phyloP scores from a whole-genome alignment of 139 green algal genomes.

The Volvox reticuliferus region DNA sequence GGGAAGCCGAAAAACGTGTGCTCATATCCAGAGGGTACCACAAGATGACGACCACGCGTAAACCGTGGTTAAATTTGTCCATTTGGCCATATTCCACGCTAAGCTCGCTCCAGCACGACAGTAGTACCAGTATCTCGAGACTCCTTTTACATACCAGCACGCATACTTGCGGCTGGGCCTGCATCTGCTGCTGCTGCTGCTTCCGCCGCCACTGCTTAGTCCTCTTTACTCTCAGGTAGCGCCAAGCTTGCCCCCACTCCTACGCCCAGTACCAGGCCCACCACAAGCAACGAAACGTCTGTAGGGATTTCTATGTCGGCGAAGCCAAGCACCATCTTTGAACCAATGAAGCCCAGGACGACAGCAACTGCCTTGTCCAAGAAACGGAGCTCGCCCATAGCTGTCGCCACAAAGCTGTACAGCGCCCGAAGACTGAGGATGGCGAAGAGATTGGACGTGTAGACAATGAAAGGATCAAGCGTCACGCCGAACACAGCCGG shows the following conservation, averaged over 20 bases:
- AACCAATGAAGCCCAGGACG: constrained; percentile 90
- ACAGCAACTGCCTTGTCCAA: constrained; percentile 91
- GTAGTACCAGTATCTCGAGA: no score
- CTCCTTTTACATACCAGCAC: not conserved
- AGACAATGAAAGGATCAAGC: constrained; percentile 98
- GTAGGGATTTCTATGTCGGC: constrained; percentile 81
- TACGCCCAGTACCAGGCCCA: constrained; percentile 74
- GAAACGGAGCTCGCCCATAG: constrained; percentile 73
- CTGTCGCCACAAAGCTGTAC: constrained; percentile 74
- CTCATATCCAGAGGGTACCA: no score
- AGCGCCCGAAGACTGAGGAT: constrained; percentile 87
- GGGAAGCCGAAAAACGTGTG: no score
- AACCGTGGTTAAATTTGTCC: no score
- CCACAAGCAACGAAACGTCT: constrained; percentile 78
- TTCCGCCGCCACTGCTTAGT: not conserved
- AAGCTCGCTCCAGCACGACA: no score
- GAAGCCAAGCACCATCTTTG: constrained; percentile 89
- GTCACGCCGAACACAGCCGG: constrained; percentile 92
- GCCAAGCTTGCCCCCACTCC: constrained; percentile 83
- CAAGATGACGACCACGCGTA: no score
- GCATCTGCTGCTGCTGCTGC: no score
- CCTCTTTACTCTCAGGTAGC: constrained; percentile 56
- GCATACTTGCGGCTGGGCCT: no score
- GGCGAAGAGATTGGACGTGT: constrained; percentile 96
- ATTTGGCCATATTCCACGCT: no score